Evolutionary conservation across 768 basidiomycete genomes (phyloP), one percentile per base, ranked within the genome.

Genomic region (Dentipellis fragilis): DNA sequence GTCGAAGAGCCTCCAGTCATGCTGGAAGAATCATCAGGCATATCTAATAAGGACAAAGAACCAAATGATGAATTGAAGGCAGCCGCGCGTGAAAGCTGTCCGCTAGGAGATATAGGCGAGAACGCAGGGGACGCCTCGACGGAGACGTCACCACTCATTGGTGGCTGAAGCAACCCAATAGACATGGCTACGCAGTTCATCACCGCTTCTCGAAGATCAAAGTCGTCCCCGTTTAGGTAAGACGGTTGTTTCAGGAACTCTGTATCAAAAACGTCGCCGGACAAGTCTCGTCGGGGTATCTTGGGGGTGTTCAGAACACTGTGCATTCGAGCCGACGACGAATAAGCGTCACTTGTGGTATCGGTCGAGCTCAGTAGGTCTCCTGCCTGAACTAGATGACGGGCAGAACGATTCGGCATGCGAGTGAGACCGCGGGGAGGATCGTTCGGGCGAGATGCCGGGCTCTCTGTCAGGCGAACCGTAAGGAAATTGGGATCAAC

Each of bases 181-280:
- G 93, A 95, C 68, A 95, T 94, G 1, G 95, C 93, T 58, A 99
- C 94, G 68, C 92, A 95, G 0, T 89, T 87, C 92, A 98, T 93
- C 35, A 99, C 94, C 62, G 91, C 93, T 62, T 93, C 91, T 37
- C 91, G 81, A n/a, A 98, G 80, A 67, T 98, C 92, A 62, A 97
- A 94, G 19, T 94, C 91, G 22, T 85, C 87, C 8, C 72, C 73
- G 35, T 75, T 68, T 53, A 74, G 67, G 58, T 49, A 72, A 49
- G 48, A 22, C 10, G 48, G 8, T 10, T 23, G 19, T 16, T 49
- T 35, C 65, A 23, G 37, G 47, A 59, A 37, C 52, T 60, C 48
- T 11, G 58, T 51, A 35, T 42, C 42, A n/a, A 57, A 45, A 21
- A 49, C 42, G 35, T 53, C 50, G 11, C 34, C 38, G 37, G 61